Base-by-base conservation (phyloP, 345 rosid genomes). In the Sapria himalayana region DNA sequence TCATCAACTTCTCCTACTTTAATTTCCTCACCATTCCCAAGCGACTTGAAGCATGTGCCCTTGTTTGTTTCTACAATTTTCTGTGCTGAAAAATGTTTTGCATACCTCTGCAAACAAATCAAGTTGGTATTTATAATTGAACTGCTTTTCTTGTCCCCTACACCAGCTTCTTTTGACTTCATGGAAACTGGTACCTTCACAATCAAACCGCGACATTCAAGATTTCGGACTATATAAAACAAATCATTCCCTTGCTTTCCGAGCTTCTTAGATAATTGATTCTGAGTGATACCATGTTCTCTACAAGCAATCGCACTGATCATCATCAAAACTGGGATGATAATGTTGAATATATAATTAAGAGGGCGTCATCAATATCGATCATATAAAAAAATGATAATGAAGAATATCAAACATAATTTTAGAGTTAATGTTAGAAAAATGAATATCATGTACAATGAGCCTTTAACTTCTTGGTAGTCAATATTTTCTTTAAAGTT, bases 221-320 rank as follows among this genome's bases (percentile, higher is more conserved):
- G 94, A 4, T 65, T 76, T 58, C 51, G 74, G 54, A 78, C 31
- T 13, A 69, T 60, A 50, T 82, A 78, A 27, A 74, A 81, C 33
- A 73, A 68, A 56, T 78, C 62, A 33, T 69, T 82, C 58, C 76
- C 86, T 55, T 67, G 67, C 32, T 78, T 72, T 18, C 68, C 67
- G 27, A 82, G 69, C 51, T 81, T 93, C 71, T 78, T 82, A 10
- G 71, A 73, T 49, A 85, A 66, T 43, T 74, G 70, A 58, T 61
- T 70, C 48, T 86, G 98, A 1, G 89, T 69, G 41, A 78, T 65
- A 32, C 98, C 94, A 52, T 65, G 65, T 14, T 58, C 49, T 64
- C 97, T 86, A 59, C 57, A 62, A 51, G 15, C 20, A 38, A n/a
- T n/a, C n/a, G n/a, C n/a, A n/a, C n/a, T n/a, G n/a, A n/a, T n/a